Base-by-base conservation (phyloP, 805 yeast genomes). In the Lachancea meyersii region DNA sequence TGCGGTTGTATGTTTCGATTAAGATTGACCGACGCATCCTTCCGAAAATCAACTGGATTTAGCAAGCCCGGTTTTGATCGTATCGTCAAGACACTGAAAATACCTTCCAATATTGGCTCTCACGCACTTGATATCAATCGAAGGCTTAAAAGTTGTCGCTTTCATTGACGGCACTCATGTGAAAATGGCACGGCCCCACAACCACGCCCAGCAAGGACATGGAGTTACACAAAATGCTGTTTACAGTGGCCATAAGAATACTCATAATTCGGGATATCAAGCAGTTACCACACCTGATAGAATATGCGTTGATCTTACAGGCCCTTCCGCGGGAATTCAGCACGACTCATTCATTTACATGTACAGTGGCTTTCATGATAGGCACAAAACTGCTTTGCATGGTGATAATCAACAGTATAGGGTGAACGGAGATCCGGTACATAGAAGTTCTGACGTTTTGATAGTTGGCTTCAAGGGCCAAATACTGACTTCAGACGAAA, bases 281-380 rank as follows among this genome's bases (percentile, higher is more conserved):
- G 40, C 40, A 26, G 32, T 24, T n/a, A 36, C 11, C 32, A 24
- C 40, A 10, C 5, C 39, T n/a, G 31, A 35, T 35, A 19, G 31
- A 9, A 21, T 35, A 11, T 35, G 39, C 22, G 6, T 35, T 20
- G 39, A 35, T 19, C 21, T 35, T n/a, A 5, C 30, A 13, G 26
- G 39, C 17, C 39, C 31, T 24, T 35, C 24, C 5, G 39, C 39
- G 9, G 30, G 39, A 6, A 23, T 4, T 19, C 31, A 23, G 39
- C 39, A 35, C 17, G 31, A 24, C 6, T 35, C 39, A 16, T 35
- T 35, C 17, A 11, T 35, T n/a, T 35, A 22, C 17, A 6, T 26
- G 8, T 20, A 35, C 22, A 23, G 39, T 24, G 39, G 39, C 24
- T 26, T 35, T 18, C 7, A 22, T 19, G 7, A 16, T 22, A 35